Conservation (phyloP, 1,284 basidiomycete species). For the Moniliophthora roreri region DNA sequence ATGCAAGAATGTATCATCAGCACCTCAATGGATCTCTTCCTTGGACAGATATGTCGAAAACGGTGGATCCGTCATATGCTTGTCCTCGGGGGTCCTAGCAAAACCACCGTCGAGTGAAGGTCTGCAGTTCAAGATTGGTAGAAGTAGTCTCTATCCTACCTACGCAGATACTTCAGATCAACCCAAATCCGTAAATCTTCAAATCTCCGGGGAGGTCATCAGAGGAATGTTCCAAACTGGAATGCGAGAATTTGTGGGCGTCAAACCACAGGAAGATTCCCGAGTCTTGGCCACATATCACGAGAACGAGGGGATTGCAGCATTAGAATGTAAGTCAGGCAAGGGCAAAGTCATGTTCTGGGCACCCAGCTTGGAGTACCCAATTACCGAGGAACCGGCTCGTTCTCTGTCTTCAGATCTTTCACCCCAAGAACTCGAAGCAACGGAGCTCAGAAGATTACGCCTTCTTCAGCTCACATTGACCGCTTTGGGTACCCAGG, state of each 20-base stretch:
- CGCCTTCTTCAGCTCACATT: constrained; percentile 46
- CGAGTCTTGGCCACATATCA: constrained; percentile 11
- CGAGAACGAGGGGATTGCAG: constrained; percentile 39
- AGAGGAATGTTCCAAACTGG: constrained; percentile 25
- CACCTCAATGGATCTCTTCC: constrained; percentile 43
- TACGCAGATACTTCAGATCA: constrained; percentile 16
- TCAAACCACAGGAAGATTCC: not conserved
- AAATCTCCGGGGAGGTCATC: constrained; percentile 27
- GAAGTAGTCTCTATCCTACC: constrained; percentile 1
- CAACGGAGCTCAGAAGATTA: constrained; percentile 36
- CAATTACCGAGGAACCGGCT: constrained; percentile 44
- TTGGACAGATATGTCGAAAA: constrained; percentile 65
- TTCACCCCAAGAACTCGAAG: constrained; percentile 29
- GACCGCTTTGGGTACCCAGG: constrained; percentile 46
- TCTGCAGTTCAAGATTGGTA: constrained; percentile 19
- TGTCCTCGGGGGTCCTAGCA: constrained; percentile 34
- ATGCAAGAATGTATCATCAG: constrained; percentile 45
- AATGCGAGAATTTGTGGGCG: constrained; percentile 3
- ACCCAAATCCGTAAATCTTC: constrained; percentile 32
- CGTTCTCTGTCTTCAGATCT: constrained; percentile 30
- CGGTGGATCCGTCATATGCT: constrained; percentile 71
- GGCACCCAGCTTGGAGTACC: constrained; percentile 65
- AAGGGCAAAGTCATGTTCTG: constrained; percentile 61
- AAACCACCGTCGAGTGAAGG: constrained; percentile 18
- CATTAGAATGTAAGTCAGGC: constrained; percentile 49